Evolutionary conservation across 495 filamentous ascomycete species (phyloP).

Genomic region (Talaromyces nanjingensis): DNA sequence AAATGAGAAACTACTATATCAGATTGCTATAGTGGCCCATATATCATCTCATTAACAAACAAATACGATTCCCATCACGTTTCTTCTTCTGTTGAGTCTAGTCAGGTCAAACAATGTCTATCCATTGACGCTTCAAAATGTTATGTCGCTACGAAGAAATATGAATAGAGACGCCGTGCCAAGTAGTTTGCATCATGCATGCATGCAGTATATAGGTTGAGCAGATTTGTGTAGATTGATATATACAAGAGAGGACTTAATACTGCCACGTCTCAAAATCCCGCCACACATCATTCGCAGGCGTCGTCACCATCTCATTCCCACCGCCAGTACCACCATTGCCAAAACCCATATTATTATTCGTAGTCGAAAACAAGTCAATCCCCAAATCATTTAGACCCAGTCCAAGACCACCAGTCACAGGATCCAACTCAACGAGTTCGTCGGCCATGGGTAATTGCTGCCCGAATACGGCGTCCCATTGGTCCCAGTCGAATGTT

Average conservation of each 20-base stretch:
- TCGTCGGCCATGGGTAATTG: constrained; percentile 41
- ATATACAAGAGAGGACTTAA: background rate
- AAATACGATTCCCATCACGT: background rate
- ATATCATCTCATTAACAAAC: no score
- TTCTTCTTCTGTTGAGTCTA: background rate
- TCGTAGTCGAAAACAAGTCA: background rate
- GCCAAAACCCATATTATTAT: constrained; percentile 7
- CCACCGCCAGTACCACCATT: background rate
- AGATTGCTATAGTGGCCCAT: no score
- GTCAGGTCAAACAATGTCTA: background rate
- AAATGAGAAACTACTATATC: constrained; percentile 24
- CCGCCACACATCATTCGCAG: constrained; percentile 5
- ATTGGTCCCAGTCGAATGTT: constrained; percentile 45
- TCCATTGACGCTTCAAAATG: constrained; percentile 1
- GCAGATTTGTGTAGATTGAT: background rate
- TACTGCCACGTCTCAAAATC: constrained; percentile 6
- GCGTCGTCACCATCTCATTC: constrained; percentile 9
- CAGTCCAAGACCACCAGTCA: constrained; percentile 32
- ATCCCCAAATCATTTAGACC: constrained; percentile 18
- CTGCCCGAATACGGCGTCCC: constrained; percentile 45
- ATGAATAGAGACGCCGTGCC: background rate
- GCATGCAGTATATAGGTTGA: background rate
- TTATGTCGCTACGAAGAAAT: constrained; percentile 7
- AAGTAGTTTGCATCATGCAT: background rate
- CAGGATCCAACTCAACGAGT: constrained; percentile 38